Evolutionary conservation across 2,329 filamentous ascomycete genomes (phyloP).

Genomic region (Fusarium anguioides): DNA sequence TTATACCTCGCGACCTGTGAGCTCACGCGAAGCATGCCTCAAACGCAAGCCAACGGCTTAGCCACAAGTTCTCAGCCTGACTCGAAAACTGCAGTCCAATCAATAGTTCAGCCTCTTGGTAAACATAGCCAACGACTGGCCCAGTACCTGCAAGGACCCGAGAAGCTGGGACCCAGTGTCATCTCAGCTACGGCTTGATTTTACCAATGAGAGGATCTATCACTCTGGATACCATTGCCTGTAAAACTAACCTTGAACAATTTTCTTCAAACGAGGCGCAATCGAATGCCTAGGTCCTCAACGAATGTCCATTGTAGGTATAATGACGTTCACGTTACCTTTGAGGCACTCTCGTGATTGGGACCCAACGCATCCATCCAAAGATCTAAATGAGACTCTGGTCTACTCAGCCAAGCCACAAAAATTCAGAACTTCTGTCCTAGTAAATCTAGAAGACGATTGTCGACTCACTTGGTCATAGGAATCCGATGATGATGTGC

Average conservation of each 20-base stretch:
- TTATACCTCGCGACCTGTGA: conserved; percentile 16
- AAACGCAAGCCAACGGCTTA: conserved; percentile 13
- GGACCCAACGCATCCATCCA: conserved; percentile 29
- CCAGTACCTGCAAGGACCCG: conserved; percentile 18
- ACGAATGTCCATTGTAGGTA: neutral
- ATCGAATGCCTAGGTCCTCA: neutral
- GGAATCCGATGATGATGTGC: conserved; percentile 2
- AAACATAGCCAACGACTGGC: neutral
- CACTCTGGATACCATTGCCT: neutral
- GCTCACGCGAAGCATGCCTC: conserved; percentile 15
- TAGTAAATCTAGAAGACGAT: conserved; percentile 1
- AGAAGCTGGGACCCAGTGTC: conserved; percentile 21
- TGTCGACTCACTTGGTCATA: neutral
- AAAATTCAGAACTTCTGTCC: conserved; percentile 26
- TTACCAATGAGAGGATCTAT: conserved; percentile 7
- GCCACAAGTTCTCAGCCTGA: conserved; percentile 9
- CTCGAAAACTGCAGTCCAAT: neutral
- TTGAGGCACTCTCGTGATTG: conserved; percentile 27
- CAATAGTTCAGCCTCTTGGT: neutral
- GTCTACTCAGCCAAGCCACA: conserved; percentile 18
- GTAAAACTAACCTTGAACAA: neutral
- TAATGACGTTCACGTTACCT: neutral
- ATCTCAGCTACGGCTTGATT: conserved; percentile 4
- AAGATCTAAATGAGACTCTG: neutral
- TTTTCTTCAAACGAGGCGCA: neutral